These are phyloP conservation scores for Aegilops bicornis DNA, from an alignment of 176 grass and related monocot genomes.

Conservation along the genomic window DNA sequence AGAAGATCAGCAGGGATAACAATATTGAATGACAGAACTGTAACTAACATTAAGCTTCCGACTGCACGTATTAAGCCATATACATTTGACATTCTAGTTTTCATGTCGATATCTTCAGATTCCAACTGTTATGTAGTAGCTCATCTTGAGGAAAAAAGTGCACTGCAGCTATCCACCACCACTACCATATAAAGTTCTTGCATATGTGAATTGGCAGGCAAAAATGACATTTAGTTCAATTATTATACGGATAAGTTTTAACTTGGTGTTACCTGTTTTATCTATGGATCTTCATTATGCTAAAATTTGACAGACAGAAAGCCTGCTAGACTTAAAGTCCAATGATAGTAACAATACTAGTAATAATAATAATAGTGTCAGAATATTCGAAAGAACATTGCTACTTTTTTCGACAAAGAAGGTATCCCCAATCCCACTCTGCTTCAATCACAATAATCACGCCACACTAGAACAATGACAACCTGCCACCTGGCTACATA, in stretches of 20 bases:
- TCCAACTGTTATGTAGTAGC: background rate
- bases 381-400: background rate
- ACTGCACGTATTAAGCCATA: background rate
- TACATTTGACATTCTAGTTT: background rate
- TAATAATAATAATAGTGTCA: background rate
- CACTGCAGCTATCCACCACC: background rate
- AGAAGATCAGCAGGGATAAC: background rate
- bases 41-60: background rate
- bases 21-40: background rate
- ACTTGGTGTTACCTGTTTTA: background rate
- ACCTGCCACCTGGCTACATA: background rate
- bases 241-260: background rate
- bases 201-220: background rate
- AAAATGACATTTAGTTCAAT: background rate
- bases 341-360: background rate
- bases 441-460: background rate
- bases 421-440: no score
- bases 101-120: background rate
- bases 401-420: background rate
- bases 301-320: background rate
- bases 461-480: no score
- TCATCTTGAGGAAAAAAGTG: background rate
- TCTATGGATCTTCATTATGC: background rate
- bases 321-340: background rate
- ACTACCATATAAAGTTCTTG: background rate